phyloP scores from a whole-genome alignment of 1,284 basidiomycete genomes.

The Malassezia globosa region DNA sequence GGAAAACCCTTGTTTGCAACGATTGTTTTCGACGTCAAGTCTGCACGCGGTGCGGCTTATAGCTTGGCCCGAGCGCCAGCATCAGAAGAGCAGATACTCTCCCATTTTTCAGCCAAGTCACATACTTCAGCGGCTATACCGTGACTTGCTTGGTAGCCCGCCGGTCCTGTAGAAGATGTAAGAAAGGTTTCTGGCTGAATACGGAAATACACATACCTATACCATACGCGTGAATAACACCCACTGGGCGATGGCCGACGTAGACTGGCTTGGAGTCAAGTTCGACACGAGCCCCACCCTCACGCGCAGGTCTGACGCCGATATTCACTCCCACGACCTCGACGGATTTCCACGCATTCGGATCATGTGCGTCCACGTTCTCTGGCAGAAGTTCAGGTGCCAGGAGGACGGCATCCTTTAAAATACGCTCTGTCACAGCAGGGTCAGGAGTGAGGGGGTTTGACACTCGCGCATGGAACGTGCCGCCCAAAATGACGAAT shows the following conservation, averaged over 20 bases:
- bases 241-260: slow-evolving; percentile 5
- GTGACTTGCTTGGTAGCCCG: slow-evolving; percentile 38
- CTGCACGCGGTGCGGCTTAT: slow-evolving; percentile 2
- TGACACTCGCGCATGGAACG: slow-evolving; percentile 48
- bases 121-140: slow-evolving; percentile 38
- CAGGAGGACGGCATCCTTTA: slow-evolving; percentile 46
- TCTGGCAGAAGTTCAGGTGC: slow-evolving; percentile 27
- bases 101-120: slow-evolving; percentile 21
- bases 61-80: neutral
- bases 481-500: slow-evolving; percentile 55
- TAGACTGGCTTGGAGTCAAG: slow-evolving; percentile 10
- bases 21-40: no score
- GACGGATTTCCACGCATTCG: slow-evolving; percentile 24
- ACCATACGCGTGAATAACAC: slow-evolving; percentile 31
- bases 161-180: slow-evolving; percentile 18
- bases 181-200: no score
- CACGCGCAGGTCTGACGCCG: slow-evolving; percentile 27
- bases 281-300: slow-evolving; percentile 28
- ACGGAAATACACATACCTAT: slow-evolving; percentile 19
- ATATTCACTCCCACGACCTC: slow-evolving; percentile 29
- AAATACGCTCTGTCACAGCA: slow-evolving; percentile 50
- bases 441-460: slow-evolving; percentile 46
- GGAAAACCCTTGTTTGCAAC: no score
- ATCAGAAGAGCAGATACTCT: neutral
- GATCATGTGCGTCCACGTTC: slow-evolving; percentile 4